Evolutionary conservation across 345 rosid genomes (phyloP).

Genomic region (Aethionema arabicum): DNA sequence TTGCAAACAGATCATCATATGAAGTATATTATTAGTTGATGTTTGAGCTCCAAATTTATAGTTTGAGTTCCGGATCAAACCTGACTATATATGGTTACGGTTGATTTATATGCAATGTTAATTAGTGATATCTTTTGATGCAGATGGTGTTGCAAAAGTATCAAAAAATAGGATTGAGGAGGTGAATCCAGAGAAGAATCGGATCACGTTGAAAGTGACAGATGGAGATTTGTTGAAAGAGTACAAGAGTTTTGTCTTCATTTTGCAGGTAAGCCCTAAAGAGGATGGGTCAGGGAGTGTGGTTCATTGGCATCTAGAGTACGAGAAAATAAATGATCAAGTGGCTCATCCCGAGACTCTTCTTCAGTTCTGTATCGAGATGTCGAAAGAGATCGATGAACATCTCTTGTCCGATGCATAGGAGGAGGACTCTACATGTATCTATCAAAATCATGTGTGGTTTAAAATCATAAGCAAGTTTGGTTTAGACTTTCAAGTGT

Average conservation of each 20-base stretch:
- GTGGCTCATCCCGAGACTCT: constrained; percentile 35
- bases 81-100: too few relatives aligned
- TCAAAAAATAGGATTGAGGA: constrained; percentile 3
- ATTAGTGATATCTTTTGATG: not conserved
- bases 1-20: too few relatives aligned
- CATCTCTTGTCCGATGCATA: constrained; percentile 22
- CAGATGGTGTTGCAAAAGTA: constrained; percentile 27
- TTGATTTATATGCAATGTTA: not conserved
- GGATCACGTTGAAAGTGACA: constrained; percentile 1
- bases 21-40: too few relatives aligned
- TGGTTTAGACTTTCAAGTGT: not conserved
- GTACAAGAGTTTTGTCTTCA: constrained; percentile 20
- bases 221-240: constrained; percentile 28
- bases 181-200: constrained; percentile 18
- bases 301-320: constrained; percentile 33
- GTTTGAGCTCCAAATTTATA: too few relatives aligned
- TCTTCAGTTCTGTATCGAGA: constrained; percentile 16
- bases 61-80: too few relatives aligned
- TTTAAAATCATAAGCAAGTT: too few relatives aligned
- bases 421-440: not conserved
- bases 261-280: constrained; percentile 19
- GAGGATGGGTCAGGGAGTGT: constrained; percentile 19
- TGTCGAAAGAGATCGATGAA: constrained; percentile 31
- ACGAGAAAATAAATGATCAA: constrained; percentile 35
- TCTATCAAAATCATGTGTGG: too few relatives aligned